Conservation (phyloP, 1,284 basidiomycete genomes). For the Mycosarcoma mackinlayi region DNA sequence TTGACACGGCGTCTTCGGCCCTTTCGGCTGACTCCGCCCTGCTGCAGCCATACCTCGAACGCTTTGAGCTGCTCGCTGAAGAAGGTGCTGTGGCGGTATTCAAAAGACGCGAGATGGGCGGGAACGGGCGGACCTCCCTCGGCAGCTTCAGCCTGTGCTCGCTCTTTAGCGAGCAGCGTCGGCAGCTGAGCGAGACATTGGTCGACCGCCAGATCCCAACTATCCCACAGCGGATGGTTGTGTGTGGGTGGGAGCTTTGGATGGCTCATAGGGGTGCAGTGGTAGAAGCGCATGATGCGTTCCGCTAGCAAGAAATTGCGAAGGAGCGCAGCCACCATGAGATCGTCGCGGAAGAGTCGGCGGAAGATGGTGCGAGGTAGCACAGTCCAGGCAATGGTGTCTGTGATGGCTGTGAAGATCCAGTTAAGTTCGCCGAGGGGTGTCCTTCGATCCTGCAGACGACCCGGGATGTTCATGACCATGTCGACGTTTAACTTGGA, state of each 20-base stretch:
- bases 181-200: conserved; percentile 93
- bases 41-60: conserved; percentile 92
- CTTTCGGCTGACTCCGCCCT: conserved; percentile 69
- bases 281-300: conserved; percentile 97
- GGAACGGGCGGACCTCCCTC: conserved; percentile 66
- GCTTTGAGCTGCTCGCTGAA: conserved; percentile 96
- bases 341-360: conserved; percentile 91
- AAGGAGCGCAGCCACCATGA: conserved; percentile 94
- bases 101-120: conserved; percentile 68
- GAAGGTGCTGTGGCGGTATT: conserved; percentile 89
- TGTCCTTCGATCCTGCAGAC: conserved; percentile 93
- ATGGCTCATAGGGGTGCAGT: conserved; percentile 94
- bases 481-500: conserved; percentile 77
- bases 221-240: conserved; percentile 93
- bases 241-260: conserved; percentile 92
- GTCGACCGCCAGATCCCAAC: conserved; percentile 97
- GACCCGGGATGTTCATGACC: conserved; percentile 94
- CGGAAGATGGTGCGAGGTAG: conserved; percentile 94
- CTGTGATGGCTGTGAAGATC: conserved; percentile 99
- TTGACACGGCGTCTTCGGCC: conserved; percentile 58
- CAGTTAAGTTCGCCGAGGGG: conserved; percentile 97
- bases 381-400: conserved; percentile 98
- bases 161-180: conserved; percentile 79
- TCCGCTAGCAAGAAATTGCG: conserved; percentile 96
- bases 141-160: conserved; percentile 70